phyloP scores from a whole-genome alignment of 1,284 basidiomycete genomes.

The Rhodotorula sp. region DNA sequence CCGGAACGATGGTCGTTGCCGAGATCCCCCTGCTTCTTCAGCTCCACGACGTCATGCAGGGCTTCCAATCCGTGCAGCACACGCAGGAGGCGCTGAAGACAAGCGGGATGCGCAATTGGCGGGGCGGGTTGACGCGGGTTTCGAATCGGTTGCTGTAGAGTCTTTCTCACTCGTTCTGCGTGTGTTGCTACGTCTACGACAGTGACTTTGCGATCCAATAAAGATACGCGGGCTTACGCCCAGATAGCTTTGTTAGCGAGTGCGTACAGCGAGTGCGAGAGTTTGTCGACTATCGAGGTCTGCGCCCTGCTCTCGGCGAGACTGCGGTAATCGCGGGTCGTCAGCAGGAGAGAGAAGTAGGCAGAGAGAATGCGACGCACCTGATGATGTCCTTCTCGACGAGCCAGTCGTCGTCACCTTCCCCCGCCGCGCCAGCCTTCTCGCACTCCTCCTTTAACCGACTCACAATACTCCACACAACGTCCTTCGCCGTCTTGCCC shows the following conservation, averaged over 20 bases:
- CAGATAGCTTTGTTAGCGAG: conserved; percentile 24
- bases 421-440: conserved; percentile 57
- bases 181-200: not conserved
- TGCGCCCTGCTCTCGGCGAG: conserved; percentile 29
- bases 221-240: not conserved
- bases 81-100: conserved; percentile 74
- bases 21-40: conserved; percentile 51
- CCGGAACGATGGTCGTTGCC: not conserved
- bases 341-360: no score
- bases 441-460: conserved; percentile 66
- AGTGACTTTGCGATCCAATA: not conserved
- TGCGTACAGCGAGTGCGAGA: conserved; percentile 17
- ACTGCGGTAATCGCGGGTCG: conserved; percentile 48
- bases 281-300: conserved; percentile 28
- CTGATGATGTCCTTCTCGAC: conserved; percentile 70
- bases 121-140: conserved; percentile 69
- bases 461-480: conserved; percentile 70
- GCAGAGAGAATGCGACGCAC: no score
- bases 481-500: conserved; percentile 70
- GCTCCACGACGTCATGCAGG: conserved; percentile 83
- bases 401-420: conserved; percentile 56
- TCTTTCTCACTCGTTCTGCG: not conserved
- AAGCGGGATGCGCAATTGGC: conserved; percentile 81
- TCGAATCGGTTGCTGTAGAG: conserved; percentile 52
- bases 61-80: conserved; percentile 80